Percentiles rank a stretch among this genome's conserved stretches.
Evolutionary conservation across 1,284 basidiomycete genomes (phyloP).

Genomic region (Boletus hoseneyae): DNA sequence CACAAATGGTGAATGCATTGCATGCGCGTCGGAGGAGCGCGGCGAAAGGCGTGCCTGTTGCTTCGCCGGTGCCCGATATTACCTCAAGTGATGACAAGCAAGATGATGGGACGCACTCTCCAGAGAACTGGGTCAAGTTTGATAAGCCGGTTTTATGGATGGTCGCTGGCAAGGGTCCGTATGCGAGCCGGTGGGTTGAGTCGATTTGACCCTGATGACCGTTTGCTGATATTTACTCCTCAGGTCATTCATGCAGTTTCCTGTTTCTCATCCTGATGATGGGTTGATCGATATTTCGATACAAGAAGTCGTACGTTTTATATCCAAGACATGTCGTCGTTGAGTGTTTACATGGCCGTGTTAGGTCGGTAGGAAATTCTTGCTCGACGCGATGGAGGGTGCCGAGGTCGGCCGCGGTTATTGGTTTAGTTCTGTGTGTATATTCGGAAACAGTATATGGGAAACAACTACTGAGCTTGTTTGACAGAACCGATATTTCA

Average conservation of each 20-base stretch:
- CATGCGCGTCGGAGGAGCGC: conserved; percentile 32
- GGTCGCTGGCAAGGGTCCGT: conserved; percentile 70
- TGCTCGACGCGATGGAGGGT: conserved; percentile 62
- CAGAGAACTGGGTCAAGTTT: conserved; percentile 62
- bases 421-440: conserved; percentile 57
- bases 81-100: conserved; percentile 21
- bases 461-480: conserved; percentile 1
- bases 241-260: conserved; percentile 85
- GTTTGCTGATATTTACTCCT: conserved; percentile 1
- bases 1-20: conserved; percentile 57
- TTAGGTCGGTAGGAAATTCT: conserved; percentile 42
- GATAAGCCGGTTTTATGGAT: conserved; percentile 72
- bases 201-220: background rate
- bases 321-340: background rate
- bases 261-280: conserved; percentile 74
- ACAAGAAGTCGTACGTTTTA: conserved; percentile 55
- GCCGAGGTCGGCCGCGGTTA: conserved; percentile 66
- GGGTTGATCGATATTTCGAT: conserved; percentile 78
- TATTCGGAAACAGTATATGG: background rate
- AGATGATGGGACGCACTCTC: conserved; percentile 32
- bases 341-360: conserved; percentile 31
- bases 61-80: conserved; percentile 12
- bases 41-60: conserved; percentile 29
- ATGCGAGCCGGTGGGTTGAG: conserved; percentile 54
- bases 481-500: conserved; percentile 73